Percentiles rank a stretch among this genome's conserved stretches.
Evolutionary conservation across 179 eudicot genomes (phyloP).

Genomic region (Beta corolliflora): DNA sequence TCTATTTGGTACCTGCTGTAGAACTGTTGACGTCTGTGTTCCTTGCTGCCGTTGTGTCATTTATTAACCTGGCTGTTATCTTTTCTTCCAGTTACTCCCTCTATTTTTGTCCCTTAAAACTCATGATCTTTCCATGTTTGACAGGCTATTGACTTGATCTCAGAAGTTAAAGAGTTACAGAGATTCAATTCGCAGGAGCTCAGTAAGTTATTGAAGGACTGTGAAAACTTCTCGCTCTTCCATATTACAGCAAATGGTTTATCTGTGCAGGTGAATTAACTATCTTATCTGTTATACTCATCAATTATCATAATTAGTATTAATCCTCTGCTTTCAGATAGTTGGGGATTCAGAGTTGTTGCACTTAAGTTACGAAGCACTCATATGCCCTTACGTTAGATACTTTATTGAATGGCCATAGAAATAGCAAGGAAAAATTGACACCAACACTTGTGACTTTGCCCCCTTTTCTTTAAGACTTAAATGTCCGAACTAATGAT

Average conservation of each 20-base stretch:
- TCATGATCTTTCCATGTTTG: slow-evolving; percentile 6
- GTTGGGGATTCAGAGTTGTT: not conserved
- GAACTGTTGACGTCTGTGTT: not conserved
- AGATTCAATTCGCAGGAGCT: slow-evolving; percentile 59
- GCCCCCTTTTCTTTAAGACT: not conserved
- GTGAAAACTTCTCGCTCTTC: slow-evolving; percentile 47
- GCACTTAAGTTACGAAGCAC: not conserved
- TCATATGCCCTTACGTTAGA: not conserved
- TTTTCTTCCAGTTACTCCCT: not conserved
- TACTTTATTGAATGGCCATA: not conserved
- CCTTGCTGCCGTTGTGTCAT: slow-evolving; percentile 1
- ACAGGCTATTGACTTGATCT: slow-evolving; percentile 70
- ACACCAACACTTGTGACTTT: too few relatives aligned
- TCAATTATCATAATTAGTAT: not conserved
- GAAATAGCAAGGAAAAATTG: too few relatives aligned
- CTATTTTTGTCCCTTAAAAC: not conserved
- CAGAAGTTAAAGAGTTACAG: slow-evolving; percentile 70
- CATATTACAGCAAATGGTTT: slow-evolving; percentile 49
- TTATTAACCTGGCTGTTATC: not conserved
- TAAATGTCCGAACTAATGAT: not conserved
- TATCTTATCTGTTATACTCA: not conserved
- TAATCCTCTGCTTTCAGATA: not conserved
- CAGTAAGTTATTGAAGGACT: slow-evolving; percentile 62
- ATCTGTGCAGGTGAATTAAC: slow-evolving; percentile 53
- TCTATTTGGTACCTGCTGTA: not conserved